Percentiles rank a stretch among this genome's conserved stretches.
Evolutionary conservation across 306 rosid genomes (phyloP).

Genomic region (Biancaea sappan): DNA sequence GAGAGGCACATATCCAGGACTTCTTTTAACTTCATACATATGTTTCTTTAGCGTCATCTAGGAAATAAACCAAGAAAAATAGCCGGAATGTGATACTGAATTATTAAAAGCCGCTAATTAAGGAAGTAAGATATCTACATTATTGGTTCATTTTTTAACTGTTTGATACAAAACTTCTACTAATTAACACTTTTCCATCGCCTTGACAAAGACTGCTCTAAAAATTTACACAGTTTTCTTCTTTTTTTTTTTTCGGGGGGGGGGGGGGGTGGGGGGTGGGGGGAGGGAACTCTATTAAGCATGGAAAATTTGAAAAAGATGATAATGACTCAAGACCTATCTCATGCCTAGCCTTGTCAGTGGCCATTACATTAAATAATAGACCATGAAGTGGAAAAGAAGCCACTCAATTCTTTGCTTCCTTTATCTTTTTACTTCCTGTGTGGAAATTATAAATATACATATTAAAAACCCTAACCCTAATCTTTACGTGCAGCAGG

Average conservation of each 20-base stretch:
- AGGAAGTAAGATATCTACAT: constrained; percentile 17
- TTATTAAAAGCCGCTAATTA: constrained; percentile 16
- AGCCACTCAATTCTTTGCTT: constrained; percentile 1
- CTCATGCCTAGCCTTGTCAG: constrained; percentile 20
- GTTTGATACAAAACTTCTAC: constrained; percentile 5
- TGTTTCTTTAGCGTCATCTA: constrained; percentile 1
- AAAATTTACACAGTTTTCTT: not conserved
- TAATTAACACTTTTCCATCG: constrained; percentile 13
- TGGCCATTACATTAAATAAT: constrained; percentile 1
- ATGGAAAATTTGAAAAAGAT: not conserved
- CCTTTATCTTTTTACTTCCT: not conserved
- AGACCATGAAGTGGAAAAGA: constrained; percentile 13
- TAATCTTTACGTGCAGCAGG: constrained; percentile 51
- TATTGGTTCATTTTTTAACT: constrained; percentile 19
- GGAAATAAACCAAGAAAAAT: not conserved
- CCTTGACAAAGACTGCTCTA: not conserved
- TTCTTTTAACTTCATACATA: not conserved
- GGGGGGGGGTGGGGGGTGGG: too few species aligned
- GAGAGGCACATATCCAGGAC: too few species aligned
- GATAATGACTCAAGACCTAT: constrained; percentile 14
- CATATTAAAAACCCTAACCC: constrained; percentile 35
- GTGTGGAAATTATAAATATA: not conserved
- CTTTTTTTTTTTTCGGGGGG: not conserved
- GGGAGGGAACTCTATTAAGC: not conserved
- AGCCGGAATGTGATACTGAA: constrained; percentile 30